Base-by-base conservation (phyloP, 2,329 filamentous ascomycete species). In the Cercospora brassicicola region DNA sequence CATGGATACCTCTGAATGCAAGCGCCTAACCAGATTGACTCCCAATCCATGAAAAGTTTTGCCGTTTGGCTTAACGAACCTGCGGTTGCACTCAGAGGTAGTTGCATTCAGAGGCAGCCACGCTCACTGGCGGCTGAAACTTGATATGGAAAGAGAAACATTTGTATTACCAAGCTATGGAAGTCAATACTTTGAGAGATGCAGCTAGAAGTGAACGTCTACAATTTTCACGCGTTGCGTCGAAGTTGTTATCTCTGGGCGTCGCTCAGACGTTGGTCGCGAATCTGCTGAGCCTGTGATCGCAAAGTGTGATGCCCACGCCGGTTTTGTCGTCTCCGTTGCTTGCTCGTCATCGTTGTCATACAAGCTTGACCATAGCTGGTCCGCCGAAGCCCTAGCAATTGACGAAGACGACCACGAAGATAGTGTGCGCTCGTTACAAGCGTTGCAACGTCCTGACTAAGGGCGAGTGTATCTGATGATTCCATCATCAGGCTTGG, bases 341-440 rank as follows among this genome's bases (percentile, higher is more conserved):
- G 30, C 23, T 59, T 23, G 28, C 55, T 36, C 28, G 3, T 11
- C n/a, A 2, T 36, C n/a, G 18, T n/a, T 31, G 8, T 36, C 30
- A 15, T 11, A 20, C 31, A 11, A 33, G 55, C 28, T 59, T 30
- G 31, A 59, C 55, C 28, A 36, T 23, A 10, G 2, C 28, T 59
- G 30, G 23, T 59, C 28, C 55, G n/a, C 30, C 2, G 28, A 59
- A 31, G 28, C 31, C 28, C 28, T 15, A 2, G 10, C 31, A 4
- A 10, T 20, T 11, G 55, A 59, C n/a, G 55, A 20, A 36, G 55
- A 59, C 1, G 55, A 59, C 55, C 55, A 59, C 18, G 55, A 59
- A 59, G 55, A 59, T 6, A 59, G 55, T 20, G 55, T n/a, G 15
- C 55, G 55, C 55, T 59, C 55, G 18, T 59, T 36, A 36, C 55